Base-by-base conservation (phyloP, 768 basidiomycete species). In the Amanita fuliginea region DNA sequence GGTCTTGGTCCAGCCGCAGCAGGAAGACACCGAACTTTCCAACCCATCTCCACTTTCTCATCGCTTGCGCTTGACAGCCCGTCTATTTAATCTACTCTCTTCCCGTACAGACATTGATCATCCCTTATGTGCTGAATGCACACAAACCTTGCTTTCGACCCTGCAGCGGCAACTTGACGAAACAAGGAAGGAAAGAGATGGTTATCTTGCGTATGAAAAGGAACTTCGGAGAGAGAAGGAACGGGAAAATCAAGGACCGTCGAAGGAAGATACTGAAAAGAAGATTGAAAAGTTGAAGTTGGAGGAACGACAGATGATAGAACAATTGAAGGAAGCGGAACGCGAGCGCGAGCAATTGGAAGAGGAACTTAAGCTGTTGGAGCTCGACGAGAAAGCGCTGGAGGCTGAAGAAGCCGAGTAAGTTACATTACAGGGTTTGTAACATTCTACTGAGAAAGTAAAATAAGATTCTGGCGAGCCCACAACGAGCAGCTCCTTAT, bases 101-200 rank as follows among this genome's bases (percentile, higher is more conserved):
- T 77, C 81, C 49, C 73, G 81, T 37, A 81, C 84, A 46, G 84
- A 86, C 28, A 78, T 94, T 39, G 90, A 93, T 62, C 93, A 97
- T 61, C 96, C 96, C 4, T 74, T 99, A 6, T 99, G 96, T 63
- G 80, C 86, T 0, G 95, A 98, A 59, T 99, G 96, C 64, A 90
- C 93, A 3, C 83, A 87, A 58, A 75, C 85, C 42, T 67, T 98
- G 30, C 76, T 94, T 26, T 71, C 71, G 1, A 79, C 78, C 21
- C 76, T 98, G 28, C 81, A 86, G 56, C 75, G 76, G 41, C 83
- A 91, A 59, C 72, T 95, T 13, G 91, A 95, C 51, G 92, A 96
- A 68, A 85, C 86, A 2, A 89, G 83, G 67, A 86, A 83, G 60
- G 92, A 96, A 61, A 71, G 92, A 51, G 93, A 96, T 56, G 91